A percentile compares a stretch with the other conserved stretches of the same genome.
phyloP scores from a whole-genome alignment of 2,329 filamentous ascomycete genomes.

The Scytalidium sp. region DNA sequence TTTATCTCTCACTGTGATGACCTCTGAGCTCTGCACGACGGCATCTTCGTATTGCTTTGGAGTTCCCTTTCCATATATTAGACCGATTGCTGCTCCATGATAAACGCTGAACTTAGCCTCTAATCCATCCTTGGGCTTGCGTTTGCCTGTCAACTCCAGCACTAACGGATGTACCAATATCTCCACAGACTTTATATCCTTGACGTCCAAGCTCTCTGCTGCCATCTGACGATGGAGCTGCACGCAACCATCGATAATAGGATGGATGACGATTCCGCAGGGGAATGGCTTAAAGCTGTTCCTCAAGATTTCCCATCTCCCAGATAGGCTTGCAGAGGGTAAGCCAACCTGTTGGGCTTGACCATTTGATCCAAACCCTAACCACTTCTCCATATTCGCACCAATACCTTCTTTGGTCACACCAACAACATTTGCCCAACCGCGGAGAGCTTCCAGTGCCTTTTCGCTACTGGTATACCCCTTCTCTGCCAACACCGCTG shows the following conservation, averaged over 20 bases:
- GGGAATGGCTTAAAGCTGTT: conserved; percentile 57
- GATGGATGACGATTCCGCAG: conserved; percentile 55
- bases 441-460: conserved; percentile 48
- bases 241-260: conserved; percentile 49
- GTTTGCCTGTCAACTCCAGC: conserved; percentile 49
- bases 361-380: conserved; percentile 25
- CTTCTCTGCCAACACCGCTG: conserved; percentile 41
- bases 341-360: conserved; percentile 7
- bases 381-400: conserved; percentile 29
- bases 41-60: conserved; percentile 48
- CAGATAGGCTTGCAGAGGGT: background rate
- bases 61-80: conserved; percentile 48
- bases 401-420: conserved; percentile 35
- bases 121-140: conserved; percentile 43
- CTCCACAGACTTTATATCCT: conserved; percentile 37
- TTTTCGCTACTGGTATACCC: conserved; percentile 46
- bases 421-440: conserved; percentile 51
- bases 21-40: conserved; percentile 38
- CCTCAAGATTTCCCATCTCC: conserved; percentile 47
- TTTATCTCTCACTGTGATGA: conserved; percentile 40
- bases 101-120: conserved; percentile 55
- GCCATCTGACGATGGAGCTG: conserved; percentile 39
- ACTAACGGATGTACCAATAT: conserved; percentile 48
- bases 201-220: conserved; percentile 23
- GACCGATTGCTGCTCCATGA: conserved; percentile 47